Base-by-base conservation (phyloP, 2,329 filamentous ascomycete species). In the Rhinocladiella mackenziei region DNA sequence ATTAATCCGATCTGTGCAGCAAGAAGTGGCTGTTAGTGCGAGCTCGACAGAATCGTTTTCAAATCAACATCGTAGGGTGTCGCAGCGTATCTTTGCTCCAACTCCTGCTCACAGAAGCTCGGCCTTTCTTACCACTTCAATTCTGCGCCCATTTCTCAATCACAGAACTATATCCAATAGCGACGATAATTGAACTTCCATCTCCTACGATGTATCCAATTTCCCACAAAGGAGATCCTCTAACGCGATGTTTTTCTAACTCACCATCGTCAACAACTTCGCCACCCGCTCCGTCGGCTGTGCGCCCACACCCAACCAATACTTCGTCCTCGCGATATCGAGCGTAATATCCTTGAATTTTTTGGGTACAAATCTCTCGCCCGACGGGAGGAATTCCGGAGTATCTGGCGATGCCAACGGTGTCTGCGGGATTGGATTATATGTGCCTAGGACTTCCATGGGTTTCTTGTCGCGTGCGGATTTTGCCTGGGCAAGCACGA, bases 231-330 rank as follows among this genome's bases (percentile, higher is more conserved):
- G 23, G 23, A n/a, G 23, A 26, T 8, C 23, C 23, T 26, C 23
- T n/a, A n/a, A n/a, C n/a, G 23, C 2, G 2, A n/a, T 26, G 8
- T 26, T 10, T 10, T 31, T 13, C 7, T 31, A 7, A 52, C 71
- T 52, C 62, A 89, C 87, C 86, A 95, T 84, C 43, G 78, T 78
- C 57, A 98, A 71, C 58, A 97, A 66, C 62, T 87, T 77, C 89
- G 89, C 95, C 25, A 85, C 86, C 2, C 86, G 82, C 56, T 96
- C 87, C 51, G 85, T 89, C 7, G 92, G 92, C 70, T 98, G 92
- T 43, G 92, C 92, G 1, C 92, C 92, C 3, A 97, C 91, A 63
- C 92, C 92, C 25, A 98, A 76, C 92, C 92, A 98, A 72, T 98
- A 98, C 66, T 84, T 83, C 45, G 91, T 86, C 48, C 92, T 76